phyloP scores from a whole-genome alignment of 768 basidiomycete genomes.

The Phlebiopsis gigantea region DNA sequence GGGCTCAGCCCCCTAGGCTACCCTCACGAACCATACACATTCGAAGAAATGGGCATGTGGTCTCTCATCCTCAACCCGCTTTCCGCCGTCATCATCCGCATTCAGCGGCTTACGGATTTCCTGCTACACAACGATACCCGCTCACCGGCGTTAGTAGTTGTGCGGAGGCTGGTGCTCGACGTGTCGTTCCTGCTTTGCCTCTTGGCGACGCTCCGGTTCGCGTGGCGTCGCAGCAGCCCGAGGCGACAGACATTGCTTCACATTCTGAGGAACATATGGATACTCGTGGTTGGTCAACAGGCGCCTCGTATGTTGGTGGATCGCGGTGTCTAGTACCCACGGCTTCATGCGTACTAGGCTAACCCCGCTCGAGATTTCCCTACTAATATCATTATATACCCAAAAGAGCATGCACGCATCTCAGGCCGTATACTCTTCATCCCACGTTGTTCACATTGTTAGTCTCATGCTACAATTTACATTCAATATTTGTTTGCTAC shows the following conservation, averaged over 20 bases:
- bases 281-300: slow-evolving; percentile 57
- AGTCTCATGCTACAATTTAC: neutral
- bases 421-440: neutral
- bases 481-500: neutral
- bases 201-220: slow-evolving; percentile 46
- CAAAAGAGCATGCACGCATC: neutral
- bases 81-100: slow-evolving; percentile 39
- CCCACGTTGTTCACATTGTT: neutral
- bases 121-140: slow-evolving; percentile 54
- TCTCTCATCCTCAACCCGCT: slow-evolving; percentile 64
- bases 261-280: slow-evolving; percentile 66
- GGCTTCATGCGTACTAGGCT: neutral
- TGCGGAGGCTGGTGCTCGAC: slow-evolving; percentile 74
- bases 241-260: slow-evolving; percentile 62
- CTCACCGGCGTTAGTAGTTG: slow-evolving; percentile 60
- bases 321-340: slow-evolving; percentile 20
- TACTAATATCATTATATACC: neutral
- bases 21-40: slow-evolving; percentile 8
- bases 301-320: slow-evolving; percentile 43
- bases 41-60: slow-evolving; percentile 86
- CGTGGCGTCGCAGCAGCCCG: slow-evolving; percentile 67
- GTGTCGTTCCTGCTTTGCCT: slow-evolving; percentile 67
- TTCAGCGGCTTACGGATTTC: slow-evolving; percentile 51
- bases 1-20: slow-evolving; percentile 14
- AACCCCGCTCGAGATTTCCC: neutral